A percentile compares a stretch with the other conserved stretches of the same genome.
These are phyloP conservation scores for Calamus simplicifolius DNA, from an alignment of 176 grass and related monocot species.

Conservation along the genomic window DNA sequence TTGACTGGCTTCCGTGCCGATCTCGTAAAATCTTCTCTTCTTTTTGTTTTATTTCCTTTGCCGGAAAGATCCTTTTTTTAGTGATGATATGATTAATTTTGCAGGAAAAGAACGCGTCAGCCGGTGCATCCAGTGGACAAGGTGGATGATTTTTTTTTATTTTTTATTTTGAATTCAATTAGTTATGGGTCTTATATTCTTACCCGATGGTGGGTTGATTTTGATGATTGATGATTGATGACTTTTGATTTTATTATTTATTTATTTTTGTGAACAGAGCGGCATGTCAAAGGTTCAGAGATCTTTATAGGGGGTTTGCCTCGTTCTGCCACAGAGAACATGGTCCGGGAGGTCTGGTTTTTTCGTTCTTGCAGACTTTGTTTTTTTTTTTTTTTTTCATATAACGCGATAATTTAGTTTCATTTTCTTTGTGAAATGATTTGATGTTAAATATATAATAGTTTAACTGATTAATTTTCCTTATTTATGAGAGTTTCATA, in stretches of 20 bases:
- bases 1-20: too few species aligned
- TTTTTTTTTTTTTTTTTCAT: neutral
- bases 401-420: neutral
- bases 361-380: neutral
- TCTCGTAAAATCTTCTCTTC: too few species aligned
- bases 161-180: too few species aligned
- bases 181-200: too few species aligned
- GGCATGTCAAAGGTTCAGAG: constrained; percentile 41
- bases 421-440: neutral
- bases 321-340: constrained; percentile 47
- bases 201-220: neutral
- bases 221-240: neutral
- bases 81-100: neutral
- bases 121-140: constrained; percentile 23
- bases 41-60: too few species aligned
- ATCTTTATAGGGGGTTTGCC: constrained; percentile 71
- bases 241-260: too few species aligned
- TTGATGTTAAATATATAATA: neutral
- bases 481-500: too few species aligned
- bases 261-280: constrained; percentile 29
- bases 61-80: too few species aligned
- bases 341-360: constrained; percentile 45
- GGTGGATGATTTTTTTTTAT: constrained; percentile 6
- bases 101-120: constrained; percentile 30
- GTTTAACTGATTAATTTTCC: neutral